phyloP scores from a whole-genome alignment of 768 basidiomycete genomes.

The Pleurotus platypus region DNA sequence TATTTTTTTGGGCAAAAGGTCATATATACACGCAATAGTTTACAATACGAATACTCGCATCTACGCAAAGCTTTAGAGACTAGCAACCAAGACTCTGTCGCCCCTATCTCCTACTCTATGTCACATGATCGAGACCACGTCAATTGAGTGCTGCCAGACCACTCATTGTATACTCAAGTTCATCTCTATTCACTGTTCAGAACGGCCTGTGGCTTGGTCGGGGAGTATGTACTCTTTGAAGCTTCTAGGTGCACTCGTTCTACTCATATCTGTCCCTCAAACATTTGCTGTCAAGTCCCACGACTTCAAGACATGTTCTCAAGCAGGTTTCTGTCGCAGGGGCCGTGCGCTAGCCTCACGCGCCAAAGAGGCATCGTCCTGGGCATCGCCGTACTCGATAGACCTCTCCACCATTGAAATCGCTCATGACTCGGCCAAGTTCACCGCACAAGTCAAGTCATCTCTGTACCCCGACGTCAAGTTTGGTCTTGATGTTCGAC shows the following conservation, averaged over 20 bases:
- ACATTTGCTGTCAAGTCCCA: slow-evolving; percentile 64
- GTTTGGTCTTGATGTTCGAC: slow-evolving; percentile 77
- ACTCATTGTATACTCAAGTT: no score
- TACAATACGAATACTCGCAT: no score
- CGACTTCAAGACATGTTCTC: slow-evolving; percentile 94
- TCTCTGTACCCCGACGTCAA: slow-evolving; percentile 80
- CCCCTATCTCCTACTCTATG: no score
- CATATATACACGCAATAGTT: no score
- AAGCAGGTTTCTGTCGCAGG: slow-evolving; percentile 88
- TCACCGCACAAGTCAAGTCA: slow-evolving; percentile 76
- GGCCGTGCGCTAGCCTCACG: slow-evolving; percentile 79
- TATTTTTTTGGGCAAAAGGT: no score
- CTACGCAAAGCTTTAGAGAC: no score
- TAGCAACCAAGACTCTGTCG: no score
- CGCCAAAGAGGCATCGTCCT: slow-evolving; percentile 56
- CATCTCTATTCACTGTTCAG: no score
- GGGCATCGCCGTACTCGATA: slow-evolving; percentile 87
- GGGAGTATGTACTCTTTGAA: slow-evolving; percentile 30
- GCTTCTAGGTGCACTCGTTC: slow-evolving; percentile 30
- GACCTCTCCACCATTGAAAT: slow-evolving; percentile 52
- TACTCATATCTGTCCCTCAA: slow-evolving; percentile 30
- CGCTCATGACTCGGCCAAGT: slow-evolving; percentile 50
- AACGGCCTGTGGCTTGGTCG: not conserved
- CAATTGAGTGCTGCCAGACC: no score
- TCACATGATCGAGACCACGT: no score